phyloP scores from a whole-genome alignment of 495 filamentous ascomycete species.

The Acidiella bohemica region DNA sequence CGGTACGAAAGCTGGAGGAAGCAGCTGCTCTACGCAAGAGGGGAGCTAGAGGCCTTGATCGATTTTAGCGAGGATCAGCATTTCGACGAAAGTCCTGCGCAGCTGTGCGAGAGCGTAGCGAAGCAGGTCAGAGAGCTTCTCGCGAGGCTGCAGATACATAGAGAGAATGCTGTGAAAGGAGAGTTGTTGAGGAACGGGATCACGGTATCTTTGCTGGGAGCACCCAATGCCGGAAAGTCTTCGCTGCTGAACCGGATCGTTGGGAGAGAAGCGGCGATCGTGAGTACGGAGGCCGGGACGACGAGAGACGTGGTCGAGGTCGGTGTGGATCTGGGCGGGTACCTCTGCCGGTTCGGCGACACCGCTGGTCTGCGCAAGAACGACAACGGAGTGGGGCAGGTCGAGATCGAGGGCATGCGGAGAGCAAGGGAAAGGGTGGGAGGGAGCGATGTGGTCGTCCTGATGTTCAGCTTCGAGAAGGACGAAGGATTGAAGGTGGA shows the following conservation, averaged over 20 bases:
- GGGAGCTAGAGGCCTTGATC: slow-evolving; percentile 87
- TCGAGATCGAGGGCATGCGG: slow-evolving; percentile 85
- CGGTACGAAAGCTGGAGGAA: slow-evolving; percentile 78
- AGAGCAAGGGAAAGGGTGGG: slow-evolving; percentile 67
- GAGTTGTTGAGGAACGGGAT: slow-evolving; percentile 82
- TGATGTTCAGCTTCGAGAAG: slow-evolving; percentile 57
- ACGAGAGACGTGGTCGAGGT: slow-evolving; percentile 91
- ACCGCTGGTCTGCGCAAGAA: slow-evolving; percentile 65
- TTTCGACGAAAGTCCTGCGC: slow-evolving; percentile 74
- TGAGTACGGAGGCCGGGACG: slow-evolving; percentile 80
- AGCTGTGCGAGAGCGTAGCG: slow-evolving; percentile 55
- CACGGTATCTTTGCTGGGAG: slow-evolving; percentile 68
- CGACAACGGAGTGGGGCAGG: slow-evolving; percentile 32
- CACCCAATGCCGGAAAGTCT: slow-evolving; percentile 93
- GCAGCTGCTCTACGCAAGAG: slow-evolving; percentile 63
- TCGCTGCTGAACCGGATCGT: slow-evolving; percentile 82
- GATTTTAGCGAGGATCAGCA: slow-evolving; percentile 96
- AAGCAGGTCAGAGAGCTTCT: slow-evolving; percentile 46
- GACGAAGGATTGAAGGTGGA: slow-evolving; percentile 35
- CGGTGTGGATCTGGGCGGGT: slow-evolving; percentile 79
- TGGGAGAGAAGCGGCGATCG: slow-evolving; percentile 89
- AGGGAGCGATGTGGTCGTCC: slow-evolving; percentile 76
- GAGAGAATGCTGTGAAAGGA: slow-evolving; percentile 62
- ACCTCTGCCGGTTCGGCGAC: slow-evolving; percentile 76
- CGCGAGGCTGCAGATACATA: slow-evolving; percentile 49